Evolutionary conservation across 176 grass and related monocot genomes (phyloP).

Genomic region (Hordeum vulgare): DNA sequence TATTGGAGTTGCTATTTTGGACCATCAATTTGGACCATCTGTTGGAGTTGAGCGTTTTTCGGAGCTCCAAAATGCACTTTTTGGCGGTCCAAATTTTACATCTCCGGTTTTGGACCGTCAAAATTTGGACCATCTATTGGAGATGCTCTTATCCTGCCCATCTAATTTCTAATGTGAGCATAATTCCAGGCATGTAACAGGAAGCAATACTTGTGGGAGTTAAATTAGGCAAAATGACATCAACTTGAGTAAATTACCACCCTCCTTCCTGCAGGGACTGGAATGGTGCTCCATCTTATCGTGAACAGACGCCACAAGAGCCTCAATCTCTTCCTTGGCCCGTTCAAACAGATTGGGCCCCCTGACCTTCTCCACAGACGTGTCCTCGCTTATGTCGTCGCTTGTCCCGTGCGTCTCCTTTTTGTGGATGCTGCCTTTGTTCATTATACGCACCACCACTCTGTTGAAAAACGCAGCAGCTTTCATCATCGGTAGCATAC

Average conservation of each 20-base stretch:
- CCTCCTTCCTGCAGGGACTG: constrained; percentile 24
- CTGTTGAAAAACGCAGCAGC: neutral
- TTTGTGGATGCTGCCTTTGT: constrained; percentile 34
- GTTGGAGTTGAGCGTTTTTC: too few relatives aligned
- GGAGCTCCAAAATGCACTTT: too few relatives aligned
- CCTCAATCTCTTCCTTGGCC: constrained; percentile 79
- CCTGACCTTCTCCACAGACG: constrained; percentile 48
- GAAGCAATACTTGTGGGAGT: neutral
- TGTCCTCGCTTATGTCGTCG: constrained; percentile 36
- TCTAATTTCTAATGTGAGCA: neutral
- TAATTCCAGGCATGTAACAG: neutral
- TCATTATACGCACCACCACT: neutral
- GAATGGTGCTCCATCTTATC: constrained; percentile 44
- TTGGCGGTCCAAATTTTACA: too few relatives aligned
- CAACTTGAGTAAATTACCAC: constrained; percentile 22
- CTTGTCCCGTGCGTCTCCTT: constrained; percentile 70
- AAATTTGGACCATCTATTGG: too few relatives aligned
- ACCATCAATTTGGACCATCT: too few relatives aligned
- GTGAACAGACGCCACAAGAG: constrained; percentile 41
- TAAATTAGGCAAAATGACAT: neutral
- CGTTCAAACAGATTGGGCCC: constrained; percentile 59
- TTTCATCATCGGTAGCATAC: neutral
- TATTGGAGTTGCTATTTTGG: too few relatives aligned
- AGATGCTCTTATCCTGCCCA: too few relatives aligned
- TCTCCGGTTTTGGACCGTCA: too few relatives aligned